These are phyloP conservation scores for Russula dissimulans DNA, from an alignment of 768 basidiomycete genomes.

Conservation along the genomic window DNA sequence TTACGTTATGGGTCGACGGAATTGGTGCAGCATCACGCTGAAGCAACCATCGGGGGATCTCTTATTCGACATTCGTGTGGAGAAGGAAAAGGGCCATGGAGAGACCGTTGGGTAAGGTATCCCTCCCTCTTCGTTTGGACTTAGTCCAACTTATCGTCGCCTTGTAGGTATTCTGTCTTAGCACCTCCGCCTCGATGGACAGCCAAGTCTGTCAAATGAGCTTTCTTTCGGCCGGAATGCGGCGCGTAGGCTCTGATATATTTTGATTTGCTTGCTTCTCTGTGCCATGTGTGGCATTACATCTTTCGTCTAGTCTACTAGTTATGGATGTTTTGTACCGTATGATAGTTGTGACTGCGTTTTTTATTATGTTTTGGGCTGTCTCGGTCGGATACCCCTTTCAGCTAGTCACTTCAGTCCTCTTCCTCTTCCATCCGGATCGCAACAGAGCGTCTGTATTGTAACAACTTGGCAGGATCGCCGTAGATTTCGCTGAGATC, in stretches of 20 bases:
- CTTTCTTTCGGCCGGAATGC: not conserved
- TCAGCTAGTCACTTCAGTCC: not conserved
- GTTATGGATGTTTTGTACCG: not conserved
- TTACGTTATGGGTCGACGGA: constrained; percentile 79
- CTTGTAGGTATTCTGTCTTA: constrained; percentile 22
- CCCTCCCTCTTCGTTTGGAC: not conserved
- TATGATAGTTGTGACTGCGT: constrained; percentile 7
- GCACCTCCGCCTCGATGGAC: constrained; percentile 27
- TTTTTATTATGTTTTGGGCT: not conserved
- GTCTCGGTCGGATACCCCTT: not conserved
- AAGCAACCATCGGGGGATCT: constrained; percentile 52
- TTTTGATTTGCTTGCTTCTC: not conserved
- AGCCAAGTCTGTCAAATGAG: constrained; percentile 1
- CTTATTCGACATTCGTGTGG: constrained; percentile 77
- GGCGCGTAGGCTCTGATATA: not conserved
- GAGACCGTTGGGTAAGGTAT: constrained; percentile 63
- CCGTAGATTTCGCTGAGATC: constrained; percentile 12
- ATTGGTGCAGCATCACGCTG: constrained; percentile 72
- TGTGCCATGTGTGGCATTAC: not conserved
- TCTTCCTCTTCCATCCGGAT: constrained; percentile 19
- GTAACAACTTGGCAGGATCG: constrained; percentile 11
- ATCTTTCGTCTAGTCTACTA: not conserved
- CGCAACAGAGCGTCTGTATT: constrained; percentile 12
- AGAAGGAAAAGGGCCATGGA: constrained; percentile 75
- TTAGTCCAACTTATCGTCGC: not conserved